Evolutionary conservation across 768 basidiomycete genomes (phyloP), one percentile per base, ranked within the genome.

Genomic region (Xanthoconium purpureum): DNA sequence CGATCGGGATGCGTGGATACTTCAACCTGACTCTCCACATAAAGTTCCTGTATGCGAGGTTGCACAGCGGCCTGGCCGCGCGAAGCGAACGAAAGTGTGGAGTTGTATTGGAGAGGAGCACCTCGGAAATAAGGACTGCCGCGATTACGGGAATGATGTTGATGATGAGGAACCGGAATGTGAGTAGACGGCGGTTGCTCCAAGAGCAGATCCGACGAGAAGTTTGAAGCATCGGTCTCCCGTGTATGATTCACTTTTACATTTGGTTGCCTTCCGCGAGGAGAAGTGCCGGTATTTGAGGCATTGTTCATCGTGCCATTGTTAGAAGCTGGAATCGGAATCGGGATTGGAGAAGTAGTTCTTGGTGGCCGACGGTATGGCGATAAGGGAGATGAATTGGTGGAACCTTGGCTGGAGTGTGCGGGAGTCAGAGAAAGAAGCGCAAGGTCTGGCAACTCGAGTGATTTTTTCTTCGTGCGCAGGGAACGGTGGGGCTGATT

Each of bases 401-500:
- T 69, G 45, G 76, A 73, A 55, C 62, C 64, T 43, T 68, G 71
- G 54, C 68, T 66, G 30, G 74, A 73, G 42, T 71, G 61, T 47
- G 72, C 72, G 55, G 78, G 77, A 54, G 80, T 77, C 58, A 81
- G 64, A 44, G 78, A 72, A 60, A 81, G 77, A 56, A 74, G 72
- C 13, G 80, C 80, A 63, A 91, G 83, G 75, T 89, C 88, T 51
- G 88, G 88, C 28, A 91, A 78, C 67, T 91, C 87, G 18, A 91
- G 81, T 0, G 85, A 87, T 66, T 79, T 83, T 73, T 87, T 88
- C 77, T 85, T 89, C 20, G 77, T 75, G 39, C 84, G 77, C 55
- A 89, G 73, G 43, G 87, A 86, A 33, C 77, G 75, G 69, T 88
- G 85, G 1, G 84, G 77, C 65, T 72, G 71, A 56, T 72, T 71